Conservation (phyloP, 495 filamentous ascomycete species). For the Lasiosphaeris hirsuta region DNA sequence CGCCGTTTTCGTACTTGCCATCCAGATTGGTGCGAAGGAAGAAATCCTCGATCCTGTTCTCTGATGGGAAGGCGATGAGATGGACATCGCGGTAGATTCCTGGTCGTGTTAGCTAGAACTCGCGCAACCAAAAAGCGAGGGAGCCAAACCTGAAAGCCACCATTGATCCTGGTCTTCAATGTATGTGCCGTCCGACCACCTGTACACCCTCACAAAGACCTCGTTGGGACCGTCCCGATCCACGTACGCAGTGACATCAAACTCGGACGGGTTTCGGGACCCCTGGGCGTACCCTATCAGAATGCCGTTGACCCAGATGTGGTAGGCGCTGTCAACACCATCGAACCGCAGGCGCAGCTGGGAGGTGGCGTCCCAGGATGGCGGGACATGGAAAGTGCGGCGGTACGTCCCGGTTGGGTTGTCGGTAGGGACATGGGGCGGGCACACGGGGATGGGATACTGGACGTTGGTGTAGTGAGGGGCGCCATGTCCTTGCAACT, state of each 20-base stretch:
- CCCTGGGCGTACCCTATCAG: conserved; percentile 63
- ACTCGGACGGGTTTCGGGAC: conserved; percentile 60
- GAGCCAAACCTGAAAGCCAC: conserved; percentile 49
- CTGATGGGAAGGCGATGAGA: conserved; percentile 52
- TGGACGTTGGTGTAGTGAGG: conserved; percentile 61
- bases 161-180: conserved; percentile 63
- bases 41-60: conserved; percentile 56
- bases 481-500: conserved; percentile 59
- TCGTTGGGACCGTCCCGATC: conserved; percentile 43
- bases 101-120: conserved; percentile 3
- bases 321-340: conserved; percentile 64
- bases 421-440: conserved; percentile 54
- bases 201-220: conserved; percentile 57
- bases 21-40: conserved; percentile 55
- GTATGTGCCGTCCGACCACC: conserved; percentile 61
- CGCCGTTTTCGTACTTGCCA: conserved; percentile 50
- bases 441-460: conserved; percentile 58
- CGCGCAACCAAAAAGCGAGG: not conserved
- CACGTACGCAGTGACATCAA: conserved; percentile 52
- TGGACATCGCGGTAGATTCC: conserved; percentile 67
- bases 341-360: conserved; percentile 62
- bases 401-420: conserved; percentile 64
- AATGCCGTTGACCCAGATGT: conserved; percentile 59
- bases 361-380: conserved; percentile 23
- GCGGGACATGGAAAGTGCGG: conserved; percentile 50